phyloP scores from a whole-genome alignment of 2,329 filamentous ascomycete genomes.

The Huntiella moniliformis region DNA sequence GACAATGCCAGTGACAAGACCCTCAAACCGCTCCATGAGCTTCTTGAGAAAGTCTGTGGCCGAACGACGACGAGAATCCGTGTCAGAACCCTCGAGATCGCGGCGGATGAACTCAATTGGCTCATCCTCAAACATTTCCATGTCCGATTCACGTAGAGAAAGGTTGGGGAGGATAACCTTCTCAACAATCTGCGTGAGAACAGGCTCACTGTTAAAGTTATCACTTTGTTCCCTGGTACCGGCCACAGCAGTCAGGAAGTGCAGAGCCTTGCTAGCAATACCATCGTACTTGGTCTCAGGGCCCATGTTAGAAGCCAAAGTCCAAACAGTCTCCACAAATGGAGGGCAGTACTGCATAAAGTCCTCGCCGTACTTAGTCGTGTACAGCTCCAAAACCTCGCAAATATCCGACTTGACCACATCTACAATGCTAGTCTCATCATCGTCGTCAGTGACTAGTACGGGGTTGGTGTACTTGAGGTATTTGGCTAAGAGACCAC shows the following conservation, averaged over 20 bases:
- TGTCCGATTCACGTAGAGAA: constrained; percentile 74
- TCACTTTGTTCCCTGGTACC: constrained; percentile 58
- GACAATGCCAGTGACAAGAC: constrained; percentile 69
- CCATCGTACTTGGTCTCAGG: constrained; percentile 84
- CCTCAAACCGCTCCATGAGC: constrained; percentile 75
- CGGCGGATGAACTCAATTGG: constrained; percentile 94
- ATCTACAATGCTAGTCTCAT: constrained; percentile 68
- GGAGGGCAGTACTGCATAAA: constrained; percentile 63
- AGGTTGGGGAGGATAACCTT: constrained; percentile 93
- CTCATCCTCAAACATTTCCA: constrained; percentile 95
- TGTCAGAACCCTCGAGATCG: constrained; percentile 90
- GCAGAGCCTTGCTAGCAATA: constrained; percentile 80
- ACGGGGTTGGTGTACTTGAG: constrained; percentile 73
- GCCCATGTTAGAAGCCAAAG: constrained; percentile 68
- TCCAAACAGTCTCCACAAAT: constrained; percentile 85
- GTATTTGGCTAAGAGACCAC: constrained; percentile 75
- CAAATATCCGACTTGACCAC: constrained; percentile 87
- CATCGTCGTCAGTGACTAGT: constrained; percentile 71
- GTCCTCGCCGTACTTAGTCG: constrained; percentile 88
- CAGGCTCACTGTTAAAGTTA: constrained; percentile 66
- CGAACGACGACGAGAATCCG: constrained; percentile 75
- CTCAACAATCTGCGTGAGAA: constrained; percentile 74
- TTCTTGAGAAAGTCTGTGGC: constrained; percentile 88
- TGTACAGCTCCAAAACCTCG: constrained; percentile 73
- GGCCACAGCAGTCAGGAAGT: constrained; percentile 83